phyloP scores from a whole-genome alignment of 2,329 filamentous ascomycete genomes.

The Sporothrix luriei region DNA sequence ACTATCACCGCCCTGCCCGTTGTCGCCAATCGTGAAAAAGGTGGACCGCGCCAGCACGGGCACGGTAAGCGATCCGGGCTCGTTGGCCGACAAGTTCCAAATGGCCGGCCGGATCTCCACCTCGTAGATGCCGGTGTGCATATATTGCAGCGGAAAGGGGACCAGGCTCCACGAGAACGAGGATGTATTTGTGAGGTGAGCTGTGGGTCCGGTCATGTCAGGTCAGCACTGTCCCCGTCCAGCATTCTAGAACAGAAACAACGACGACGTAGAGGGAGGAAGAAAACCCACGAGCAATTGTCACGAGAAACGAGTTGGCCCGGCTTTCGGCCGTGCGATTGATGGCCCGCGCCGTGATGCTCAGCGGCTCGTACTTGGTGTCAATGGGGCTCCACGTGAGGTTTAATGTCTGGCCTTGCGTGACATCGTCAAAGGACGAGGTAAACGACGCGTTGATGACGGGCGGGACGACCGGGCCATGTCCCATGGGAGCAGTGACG shows the following conservation, averaged over 20 bases:
- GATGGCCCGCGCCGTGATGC: slow-evolving; percentile 38
- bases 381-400: slow-evolving; percentile 37
- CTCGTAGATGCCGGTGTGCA: slow-evolving; percentile 39
- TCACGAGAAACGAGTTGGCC: slow-evolving; percentile 35
- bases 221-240: too few relatives aligned
- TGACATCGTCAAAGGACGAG: slow-evolving; percentile 38
- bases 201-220: not conserved
- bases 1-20: too few relatives aligned
- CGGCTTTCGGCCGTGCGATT: slow-evolving; percentile 33
- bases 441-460: slow-evolving; percentile 36
- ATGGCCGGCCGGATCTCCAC: slow-evolving; percentile 37
- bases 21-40: slow-evolving; percentile 34
- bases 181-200: slow-evolving; percentile 34
- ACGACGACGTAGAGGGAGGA: too few relatives aligned
- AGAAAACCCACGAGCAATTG: slow-evolving; percentile 37
- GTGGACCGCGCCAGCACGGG: slow-evolving; percentile 37
- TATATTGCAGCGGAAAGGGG: slow-evolving; percentile 39
- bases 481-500: not conserved
- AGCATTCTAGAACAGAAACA: too few relatives aligned
- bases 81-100: slow-evolving; percentile 31
- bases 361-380: slow-evolving; percentile 37
- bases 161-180: slow-evolving; percentile 37
- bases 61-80: slow-evolving; percentile 29
- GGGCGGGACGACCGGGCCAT: not conserved
- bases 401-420: slow-evolving; percentile 33